These are phyloP conservation scores for Eremothecium cymbalariae DNA, from an alignment of 1,139 yeast species.

Conservation along the genomic window DNA sequence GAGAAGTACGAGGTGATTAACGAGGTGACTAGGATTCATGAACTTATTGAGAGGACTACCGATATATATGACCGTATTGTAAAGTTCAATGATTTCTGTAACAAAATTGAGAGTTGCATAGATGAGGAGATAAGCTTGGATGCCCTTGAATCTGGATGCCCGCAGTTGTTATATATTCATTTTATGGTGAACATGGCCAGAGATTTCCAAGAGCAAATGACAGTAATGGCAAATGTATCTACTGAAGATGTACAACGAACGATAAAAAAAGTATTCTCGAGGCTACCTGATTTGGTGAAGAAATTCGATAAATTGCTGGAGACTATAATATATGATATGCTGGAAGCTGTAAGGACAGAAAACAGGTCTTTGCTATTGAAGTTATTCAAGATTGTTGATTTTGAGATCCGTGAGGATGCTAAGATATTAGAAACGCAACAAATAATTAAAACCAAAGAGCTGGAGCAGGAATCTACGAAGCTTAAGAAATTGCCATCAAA, in stretches of 20 bases:
- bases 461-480: slow-evolving; percentile 27
- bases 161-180: slow-evolving; percentile 59
- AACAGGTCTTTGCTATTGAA: slow-evolving; percentile 63
- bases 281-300: slow-evolving; percentile 38
- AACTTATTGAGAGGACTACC: slow-evolving; percentile 63
- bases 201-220: slow-evolving; percentile 71
- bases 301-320: slow-evolving; percentile 63
- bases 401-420: slow-evolving; percentile 71
- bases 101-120: slow-evolving; percentile 45
- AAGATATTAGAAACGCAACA: slow-evolving; percentile 46
- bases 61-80: slow-evolving; percentile 57
- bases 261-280: slow-evolving; percentile 49
- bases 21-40: slow-evolving; percentile 58
- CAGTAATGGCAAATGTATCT: slow-evolving; percentile 43
- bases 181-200: slow-evolving; percentile 60
- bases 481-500: slow-evolving; percentile 25
- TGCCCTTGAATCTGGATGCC: slow-evolving; percentile 48
- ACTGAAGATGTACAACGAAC: slow-evolving; percentile 68
- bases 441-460: slow-evolving; percentile 35
- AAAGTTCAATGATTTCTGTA: slow-evolving; percentile 45
- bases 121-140: slow-evolving; percentile 45
- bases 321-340: slow-evolving; percentile 51
- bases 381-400: slow-evolving; percentile 66
- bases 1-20: slow-evolving; percentile 52
- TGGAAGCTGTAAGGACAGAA: slow-evolving; percentile 62